Base-by-base conservation (phyloP, 331 rosid species). In the Cydonia oblonga region DNA sequence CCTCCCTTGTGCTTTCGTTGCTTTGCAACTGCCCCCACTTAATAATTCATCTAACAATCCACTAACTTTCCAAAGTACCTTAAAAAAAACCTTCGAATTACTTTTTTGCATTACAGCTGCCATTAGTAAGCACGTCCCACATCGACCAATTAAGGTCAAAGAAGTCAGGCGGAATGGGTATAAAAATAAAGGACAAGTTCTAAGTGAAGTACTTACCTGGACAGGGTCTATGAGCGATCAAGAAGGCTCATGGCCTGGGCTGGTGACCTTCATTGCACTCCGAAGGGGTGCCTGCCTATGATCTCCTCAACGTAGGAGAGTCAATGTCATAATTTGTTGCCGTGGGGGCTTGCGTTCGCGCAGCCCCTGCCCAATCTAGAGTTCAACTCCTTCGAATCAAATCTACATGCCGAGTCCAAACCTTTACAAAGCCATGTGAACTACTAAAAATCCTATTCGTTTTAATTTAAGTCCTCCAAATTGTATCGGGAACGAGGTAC, bases 341-440 rank as follows among this genome's bases (percentile, higher is more conserved):
- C 0, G 25, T 4, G 72, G 81, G 81, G 85, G 79, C 81, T 66
- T 81, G 85, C 77, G 85, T 81, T 11, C 79, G 85, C 79, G 85
- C 85, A 73, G 83, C 76, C 83, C 73, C 76, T 57, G 12, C 16
- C 66, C 24, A 74, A 12, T 5, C 1, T 2, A 0, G 5, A 44
- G 3, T 12, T 0, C 0, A 4, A 29, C 30, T 29, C 6, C 6
- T 4, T 5, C n/a, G n/a, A n/a, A n/a, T n/a, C n/a, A n/a, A n/a
- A n/a, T n/a, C n/a, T n/a, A n/a, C n/a, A n/a, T n/a, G n/a, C n/a
- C n/a, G n/a, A n/a, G n/a, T n/a, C n/a, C 1, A 33, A 5, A 14
- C 53, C 8, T 2, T 35, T 9, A 35, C 40, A 46, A 1, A 46
- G 8, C 1, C n/a, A 2, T 46, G 53, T 46, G 6, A 46, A 46